Evolutionary conservation across 164 flowering plant genomes (phyloP).

Genomic region (Magnolia officinalis): DNA sequence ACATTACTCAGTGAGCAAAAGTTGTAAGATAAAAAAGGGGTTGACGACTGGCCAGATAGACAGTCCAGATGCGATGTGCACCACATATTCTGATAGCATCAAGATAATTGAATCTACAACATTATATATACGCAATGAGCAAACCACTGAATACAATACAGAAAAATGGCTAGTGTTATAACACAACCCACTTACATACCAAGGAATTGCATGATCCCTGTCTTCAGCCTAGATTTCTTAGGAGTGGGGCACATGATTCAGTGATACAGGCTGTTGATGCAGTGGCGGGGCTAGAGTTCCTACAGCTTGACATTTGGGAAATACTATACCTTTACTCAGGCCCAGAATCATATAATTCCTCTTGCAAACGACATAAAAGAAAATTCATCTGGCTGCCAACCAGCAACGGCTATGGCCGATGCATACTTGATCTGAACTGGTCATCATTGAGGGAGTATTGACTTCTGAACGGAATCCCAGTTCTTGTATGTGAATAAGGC

Average conservation of each 20-base stretch:
- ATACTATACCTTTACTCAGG: no score
- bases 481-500: conserved; percentile 9
- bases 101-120: neutral
- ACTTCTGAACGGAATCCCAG: conserved; percentile 6
- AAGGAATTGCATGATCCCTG: neutral
- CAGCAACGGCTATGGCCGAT: neutral
- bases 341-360: neutral
- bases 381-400: neutral
- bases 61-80: neutral
- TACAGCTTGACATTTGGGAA: no score
- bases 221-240: neutral
- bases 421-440: conserved; percentile 23
- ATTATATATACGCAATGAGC: neutral
- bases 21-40: neutral
- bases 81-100: neutral
- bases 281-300: no score
- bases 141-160: neutral
- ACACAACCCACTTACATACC: neutral
- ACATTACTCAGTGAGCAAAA: neutral
- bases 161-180: neutral
- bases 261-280: neutral
- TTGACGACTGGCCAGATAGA: neutral
- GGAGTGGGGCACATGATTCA: neutral
- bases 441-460: conserved; percentile 8
- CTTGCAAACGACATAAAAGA: neutral